phyloP scores from a whole-genome alignment of 2,329 filamentous ascomycete species.

The Stagonosporopsis vannaccii region DNA sequence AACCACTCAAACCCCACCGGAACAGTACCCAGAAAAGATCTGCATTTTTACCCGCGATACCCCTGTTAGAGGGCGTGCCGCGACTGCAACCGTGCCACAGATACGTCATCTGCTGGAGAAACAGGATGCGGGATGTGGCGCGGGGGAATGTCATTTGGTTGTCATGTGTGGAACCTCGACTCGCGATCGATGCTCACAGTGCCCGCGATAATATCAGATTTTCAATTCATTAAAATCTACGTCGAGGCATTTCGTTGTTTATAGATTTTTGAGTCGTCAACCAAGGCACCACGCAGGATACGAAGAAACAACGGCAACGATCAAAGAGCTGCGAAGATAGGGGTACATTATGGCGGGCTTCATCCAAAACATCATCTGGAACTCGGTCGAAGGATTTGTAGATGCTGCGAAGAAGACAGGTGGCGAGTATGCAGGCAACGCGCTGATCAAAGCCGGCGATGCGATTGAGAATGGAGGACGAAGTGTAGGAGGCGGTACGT shows the following conservation, averaged over 20 bases:
- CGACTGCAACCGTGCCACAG: slow-evolving; percentile 27
- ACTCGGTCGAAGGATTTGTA: slow-evolving; percentile 48
- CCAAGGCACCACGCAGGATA: neutral
- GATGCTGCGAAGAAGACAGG: slow-evolving; percentile 47
- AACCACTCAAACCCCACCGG: neutral
- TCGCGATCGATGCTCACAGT: neutral
- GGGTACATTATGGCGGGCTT: slow-evolving; percentile 38
- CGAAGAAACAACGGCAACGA: neutral
- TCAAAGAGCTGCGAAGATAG: neutral
- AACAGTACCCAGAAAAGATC: slow-evolving; percentile 9
- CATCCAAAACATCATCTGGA: slow-evolving; percentile 49
- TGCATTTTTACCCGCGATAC: neutral
- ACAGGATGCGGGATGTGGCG: slow-evolving; percentile 38
- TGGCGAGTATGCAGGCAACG: slow-evolving; percentile 49
- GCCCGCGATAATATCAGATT: neutral
- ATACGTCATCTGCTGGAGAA: slow-evolving; percentile 42
- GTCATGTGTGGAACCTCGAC: slow-evolving; percentile 15
- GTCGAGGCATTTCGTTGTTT: neutral
- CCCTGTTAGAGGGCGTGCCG: slow-evolving; percentile 23
- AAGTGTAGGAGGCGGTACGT: slow-evolving; percentile 42
- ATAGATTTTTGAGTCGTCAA: neutral
- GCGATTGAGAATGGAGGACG: slow-evolving; percentile 45
- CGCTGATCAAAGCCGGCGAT: slow-evolving; percentile 48
- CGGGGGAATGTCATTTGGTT: slow-evolving; percentile 26
- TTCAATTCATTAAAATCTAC: neutral